Conservation (phyloP, 2,329 filamentous ascomycete genomes). For the Biscogniauxia mediterranea region DNA sequence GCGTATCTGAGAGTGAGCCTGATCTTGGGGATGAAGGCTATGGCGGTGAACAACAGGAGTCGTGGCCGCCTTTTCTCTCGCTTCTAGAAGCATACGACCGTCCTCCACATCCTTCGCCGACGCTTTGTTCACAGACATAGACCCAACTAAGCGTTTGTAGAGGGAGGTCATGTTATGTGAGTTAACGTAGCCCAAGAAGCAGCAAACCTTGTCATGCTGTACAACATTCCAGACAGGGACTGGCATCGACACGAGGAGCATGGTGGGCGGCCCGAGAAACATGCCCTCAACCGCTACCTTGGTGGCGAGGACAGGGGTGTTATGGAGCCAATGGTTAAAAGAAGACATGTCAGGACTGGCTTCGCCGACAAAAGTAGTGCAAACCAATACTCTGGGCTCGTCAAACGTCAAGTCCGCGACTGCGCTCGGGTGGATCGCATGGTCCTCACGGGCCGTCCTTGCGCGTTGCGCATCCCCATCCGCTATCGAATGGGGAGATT, state of each 20-base stretch:
- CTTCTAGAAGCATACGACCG: slow-evolving; percentile 54
- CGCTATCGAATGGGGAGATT: slow-evolving; percentile 30
- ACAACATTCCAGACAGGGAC: slow-evolving; percentile 62
- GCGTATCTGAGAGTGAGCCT: slow-evolving; percentile 21
- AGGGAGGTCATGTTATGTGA: slow-evolving; percentile 67
- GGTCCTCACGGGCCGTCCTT: slow-evolving; percentile 36
- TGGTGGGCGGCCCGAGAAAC: slow-evolving; percentile 65
- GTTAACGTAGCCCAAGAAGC: slow-evolving; percentile 63
- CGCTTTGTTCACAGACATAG: slow-evolving; percentile 41
- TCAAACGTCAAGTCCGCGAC: slow-evolving; percentile 59
- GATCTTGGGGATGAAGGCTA: slow-evolving; percentile 17
- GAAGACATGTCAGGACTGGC: slow-evolving; percentile 64
- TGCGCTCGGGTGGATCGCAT: slow-evolving; percentile 46
- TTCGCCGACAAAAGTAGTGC: slow-evolving; percentile 65
- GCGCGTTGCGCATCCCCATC: slow-evolving; percentile 28
- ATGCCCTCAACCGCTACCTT: slow-evolving; percentile 65
- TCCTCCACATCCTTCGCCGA: slow-evolving; percentile 56
- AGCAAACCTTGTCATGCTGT: slow-evolving; percentile 65
- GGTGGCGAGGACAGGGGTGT: slow-evolving; percentile 53
- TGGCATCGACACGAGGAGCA: slow-evolving; percentile 66
- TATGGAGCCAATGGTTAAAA: slow-evolving; percentile 65
- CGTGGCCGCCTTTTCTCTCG: slow-evolving; percentile 45
- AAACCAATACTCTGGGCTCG: slow-evolving; percentile 62
- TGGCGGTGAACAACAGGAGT: slow-evolving; percentile 34
- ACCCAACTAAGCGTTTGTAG: slow-evolving; percentile 57